Base-by-base conservation (phyloP, 2,329 filamentous ascomycete genomes). In the Aspergillus ustus region DNA sequence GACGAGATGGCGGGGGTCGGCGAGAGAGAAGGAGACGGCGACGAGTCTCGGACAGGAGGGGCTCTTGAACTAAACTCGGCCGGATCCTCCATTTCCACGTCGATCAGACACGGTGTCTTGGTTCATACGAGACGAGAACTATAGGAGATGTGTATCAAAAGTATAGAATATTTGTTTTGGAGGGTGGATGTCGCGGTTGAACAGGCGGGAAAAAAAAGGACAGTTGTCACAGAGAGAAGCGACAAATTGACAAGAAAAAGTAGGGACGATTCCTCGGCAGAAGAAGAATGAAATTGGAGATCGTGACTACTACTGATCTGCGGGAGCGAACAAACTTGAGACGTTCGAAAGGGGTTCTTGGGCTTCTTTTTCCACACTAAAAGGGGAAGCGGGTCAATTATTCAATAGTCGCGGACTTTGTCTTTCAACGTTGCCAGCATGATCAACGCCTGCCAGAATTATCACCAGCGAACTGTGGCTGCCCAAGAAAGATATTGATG, bases 1-100 rank as follows among this genome's bases (percentile, higher is more conserved):
- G 78, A 78, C 22, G 78, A 80, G 52, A 80, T 78, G 45, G 77
- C 77, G 4, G 78, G 77, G 6, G 78, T 80, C 19, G 78, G 75
- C 25, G 76, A 74, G 59, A 79, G 69, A 9, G 75, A 78, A 4
- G 78, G 76, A 11, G 77, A 78, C 19, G 75, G 76, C 44, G 78
- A 79, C 6, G 70, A 71, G 37, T 73, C 70, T n/a, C 75, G 75
- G 62, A 71, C 59, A 28, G 69, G 71, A 57, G 67, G 64, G 57
- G 68, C 64, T 43, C 57, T 61, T 40, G 65, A 58, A 48, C 68
- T 65, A 50, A 61, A 58, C 28, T 70, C 67, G 57, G 67, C 57
- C 9, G 65, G 61, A 37, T 73, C 72, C 40, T 74, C 73, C 74
- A 76, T 75, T 37, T 28, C 62, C 44, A 58, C 59, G 60, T 59